Percentiles rank a stretch among this genome's conserved stretches.
phyloP scores from a whole-genome alignment of 805 yeast genomes.

The Myxozyma mucilagina region DNA sequence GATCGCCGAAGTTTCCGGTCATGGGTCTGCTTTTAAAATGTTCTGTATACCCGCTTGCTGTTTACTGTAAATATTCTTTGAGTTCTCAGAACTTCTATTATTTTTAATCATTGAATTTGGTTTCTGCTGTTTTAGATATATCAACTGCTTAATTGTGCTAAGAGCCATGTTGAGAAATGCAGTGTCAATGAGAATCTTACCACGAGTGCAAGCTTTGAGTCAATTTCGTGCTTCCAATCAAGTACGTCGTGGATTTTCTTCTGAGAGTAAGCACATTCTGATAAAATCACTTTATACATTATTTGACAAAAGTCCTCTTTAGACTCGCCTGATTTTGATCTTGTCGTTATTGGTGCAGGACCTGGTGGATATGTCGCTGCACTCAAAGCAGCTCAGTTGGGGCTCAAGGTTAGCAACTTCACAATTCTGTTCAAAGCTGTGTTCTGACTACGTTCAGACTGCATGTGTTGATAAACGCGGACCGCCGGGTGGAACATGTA shows the following conservation, averaged over 20 bases:
- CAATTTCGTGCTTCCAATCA: neutral
- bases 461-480: conserved; percentile 99
- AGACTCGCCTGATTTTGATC: conserved; percentile 53
- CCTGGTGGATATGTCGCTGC: conserved; percentile 99
- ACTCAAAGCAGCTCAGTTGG: conserved; percentile 96
- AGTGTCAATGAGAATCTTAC: too few relatives aligned
- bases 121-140: too few relatives aligned
- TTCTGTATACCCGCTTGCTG: too few relatives aligned
- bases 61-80: too few relatives aligned
- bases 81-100: too few relatives aligned
- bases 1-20: too few relatives aligned
- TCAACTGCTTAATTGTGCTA: too few relatives aligned
- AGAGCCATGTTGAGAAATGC: too few relatives aligned
- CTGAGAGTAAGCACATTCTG: conserved; percentile 18
- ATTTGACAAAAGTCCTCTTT: neutral
- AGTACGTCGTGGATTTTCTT: conserved; percentile 25
- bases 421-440: neutral
- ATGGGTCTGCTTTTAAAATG: too few relatives aligned
- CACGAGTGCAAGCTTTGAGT: too few relatives aligned
- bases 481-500: conserved; percentile 94
- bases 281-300: neutral
- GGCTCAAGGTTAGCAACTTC: conserved; percentile 51
- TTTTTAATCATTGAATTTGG: too few relatives aligned
- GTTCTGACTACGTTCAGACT: conserved; percentile 44
- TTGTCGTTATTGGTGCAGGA: conserved; percentile 97